Evolutionary conservation across 1,284 basidiomycete genomes (phyloP), one percentile per base, ranked within the genome.

Genomic region (Cryptococcus wingfieldii): DNA sequence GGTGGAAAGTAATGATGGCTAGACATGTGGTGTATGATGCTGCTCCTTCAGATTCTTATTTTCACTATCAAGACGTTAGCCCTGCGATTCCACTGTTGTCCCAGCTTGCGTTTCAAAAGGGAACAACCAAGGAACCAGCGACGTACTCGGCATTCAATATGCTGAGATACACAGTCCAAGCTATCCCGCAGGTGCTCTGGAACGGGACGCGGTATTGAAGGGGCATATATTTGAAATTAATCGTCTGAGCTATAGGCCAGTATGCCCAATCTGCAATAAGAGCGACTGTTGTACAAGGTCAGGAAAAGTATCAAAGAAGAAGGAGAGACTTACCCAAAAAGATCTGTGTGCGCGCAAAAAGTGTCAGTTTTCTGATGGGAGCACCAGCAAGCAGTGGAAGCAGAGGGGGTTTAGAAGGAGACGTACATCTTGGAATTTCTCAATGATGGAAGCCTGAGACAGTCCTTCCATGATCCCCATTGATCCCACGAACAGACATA

Each of bases 221-320:
- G 10, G 93, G 92, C 86, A 95, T 89, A 71, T 86, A 89, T 53
- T 90, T 83, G 78, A 96, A 96, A 78, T 97, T 97, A 63, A 96
- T 79, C 54, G 90, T 79, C 84, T 96, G 78, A 44, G 78, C 72
- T 7, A 75, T 43, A 0, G 93, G 93, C 93, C 93, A 97, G 16
- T 95, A 84, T 78, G 89, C 86, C 92, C 92, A 97, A 74, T 97
- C 97, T 14, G 92, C 84, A 18, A 87, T 64, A 50, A 97, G 75
- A 1, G 87, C 89, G n/a, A 87, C 73, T 75, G 59, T 25, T 14
- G 25, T 16, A 6, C 10, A 6, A 8, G 31, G 10, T 34, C 10
- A 34, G 31, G 31, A 6, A 34, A 34, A 27, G 19, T 10, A 8
- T n/a, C 28, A 6, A 10, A 5, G 14, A 19, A 42, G 39, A n/a